phyloP scores from a whole-genome alignment of 78 protist genomes.

The Bodo saltans region DNA sequence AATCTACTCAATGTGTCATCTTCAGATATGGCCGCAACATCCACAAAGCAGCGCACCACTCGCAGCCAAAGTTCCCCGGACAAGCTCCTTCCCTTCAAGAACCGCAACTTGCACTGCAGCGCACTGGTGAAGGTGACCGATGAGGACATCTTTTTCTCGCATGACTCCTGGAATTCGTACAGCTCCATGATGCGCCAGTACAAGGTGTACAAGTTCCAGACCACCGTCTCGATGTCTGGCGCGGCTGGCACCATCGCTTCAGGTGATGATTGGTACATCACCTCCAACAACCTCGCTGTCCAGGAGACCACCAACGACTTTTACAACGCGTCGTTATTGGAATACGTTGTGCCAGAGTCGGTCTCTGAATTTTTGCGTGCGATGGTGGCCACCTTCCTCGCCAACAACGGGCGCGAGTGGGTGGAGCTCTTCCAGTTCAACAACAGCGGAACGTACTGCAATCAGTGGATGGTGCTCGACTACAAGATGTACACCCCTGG shows the following conservation, averaged over 20 bases:
- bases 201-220: slow-evolving; percentile 48
- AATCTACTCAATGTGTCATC: too few relatives aligned
- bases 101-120: too few relatives aligned
- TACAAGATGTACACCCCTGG: slow-evolving; percentile 58
- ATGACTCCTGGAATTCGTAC: slow-evolving; percentile 47
- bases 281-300: slow-evolving; percentile 47
- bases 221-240: background rate
- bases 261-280: slow-evolving; percentile 62
- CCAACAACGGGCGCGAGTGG: slow-evolving; percentile 38
- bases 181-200: slow-evolving; percentile 48
- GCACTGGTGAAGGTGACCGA: slow-evolving; percentile 49
- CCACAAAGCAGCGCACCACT: too few relatives aligned
- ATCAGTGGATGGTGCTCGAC: slow-evolving; percentile 69
- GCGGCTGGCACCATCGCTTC: slow-evolving; percentile 40
- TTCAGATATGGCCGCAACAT: too few relatives aligned
- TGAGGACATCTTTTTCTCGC: slow-evolving; percentile 56
- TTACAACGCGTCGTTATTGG: slow-evolving; percentile 42
- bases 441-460: slow-evolving; percentile 75
- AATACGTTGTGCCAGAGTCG: slow-evolving; percentile 38
- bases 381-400: slow-evolving; percentile 34
- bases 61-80: too few relatives aligned
- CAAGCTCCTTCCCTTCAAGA: slow-evolving; percentile 18
- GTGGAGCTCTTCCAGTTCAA: slow-evolving; percentile 2
- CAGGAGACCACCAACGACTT: slow-evolving; percentile 68
- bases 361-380: slow-evolving; percentile 46